Conservation (phyloP, 2,329 filamentous ascomycete species). For the Fusarium scirpi region DNA sequence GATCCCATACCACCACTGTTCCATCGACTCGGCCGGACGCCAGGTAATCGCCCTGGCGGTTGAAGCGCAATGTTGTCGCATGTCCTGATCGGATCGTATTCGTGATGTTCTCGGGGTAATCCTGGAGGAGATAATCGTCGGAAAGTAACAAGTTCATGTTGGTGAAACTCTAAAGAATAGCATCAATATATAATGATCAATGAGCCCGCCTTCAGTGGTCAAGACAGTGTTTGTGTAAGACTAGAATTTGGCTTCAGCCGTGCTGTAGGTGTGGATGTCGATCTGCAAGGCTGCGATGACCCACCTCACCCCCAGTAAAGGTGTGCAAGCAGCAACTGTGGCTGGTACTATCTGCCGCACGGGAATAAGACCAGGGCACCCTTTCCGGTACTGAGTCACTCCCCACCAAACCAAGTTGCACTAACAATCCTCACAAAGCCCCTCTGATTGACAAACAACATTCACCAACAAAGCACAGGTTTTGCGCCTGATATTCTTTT, state of each 20-base stretch:
- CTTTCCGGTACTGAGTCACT: background rate
- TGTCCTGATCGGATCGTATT: conserved; percentile 83
- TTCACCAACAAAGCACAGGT: conserved; percentile 18
- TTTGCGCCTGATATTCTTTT: conserved; percentile 8
- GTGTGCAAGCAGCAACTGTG: conserved; percentile 33
- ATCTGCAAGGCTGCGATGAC: conserved; percentile 52
- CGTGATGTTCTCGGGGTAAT: conserved; percentile 91
- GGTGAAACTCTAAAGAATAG: background rate
- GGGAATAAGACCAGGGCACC: background rate
- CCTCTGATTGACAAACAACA: conserved; percentile 37
- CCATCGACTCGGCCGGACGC: conserved; percentile 95
- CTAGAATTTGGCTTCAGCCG: conserved; percentile 45
- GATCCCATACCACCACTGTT: conserved; percentile 94
- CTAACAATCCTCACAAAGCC: conserved; percentile 47
- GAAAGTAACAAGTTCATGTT: conserved; percentile 71
- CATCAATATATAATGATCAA: conserved; percentile 9
- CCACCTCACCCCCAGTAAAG: conserved; percentile 13
- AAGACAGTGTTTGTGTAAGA: conserved; percentile 30
- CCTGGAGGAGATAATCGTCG: conserved; percentile 74
- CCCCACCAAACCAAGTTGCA: conserved; percentile 31
- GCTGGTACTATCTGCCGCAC: conserved; percentile 23
- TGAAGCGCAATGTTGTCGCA: conserved; percentile 82
- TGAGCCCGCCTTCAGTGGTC: conserved; percentile 30
- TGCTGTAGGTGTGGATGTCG: conserved; percentile 31
- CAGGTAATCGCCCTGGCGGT: conserved; percentile 92